Evolutionary conservation across 2,329 filamentous ascomycete genomes (phyloP), one percentile per base, ranked within the genome.

Genomic region (Bipolaris victoriae): DNA sequence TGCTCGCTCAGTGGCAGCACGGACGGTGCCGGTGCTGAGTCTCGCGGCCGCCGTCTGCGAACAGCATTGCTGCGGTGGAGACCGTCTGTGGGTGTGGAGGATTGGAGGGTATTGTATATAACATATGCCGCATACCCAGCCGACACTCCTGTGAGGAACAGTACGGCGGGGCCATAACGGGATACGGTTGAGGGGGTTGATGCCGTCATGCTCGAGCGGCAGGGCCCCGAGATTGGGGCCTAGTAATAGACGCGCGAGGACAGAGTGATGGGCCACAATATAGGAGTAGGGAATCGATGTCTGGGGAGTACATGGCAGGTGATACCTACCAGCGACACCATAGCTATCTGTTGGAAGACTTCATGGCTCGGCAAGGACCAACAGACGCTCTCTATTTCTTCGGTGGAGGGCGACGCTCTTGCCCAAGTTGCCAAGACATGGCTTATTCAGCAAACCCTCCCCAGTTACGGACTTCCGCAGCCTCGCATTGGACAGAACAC

Each of bases 61-160:
- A 90, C 71, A 10, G 89, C 88, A 74, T 90, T 90, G 70, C 88
- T 88, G 60, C 89, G 81, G 64, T 85, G 88, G 29, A 91, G 77
- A 13, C 67, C 61, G 41, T 63, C 58, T 24, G 52, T 68, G 57
- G 66, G 68, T 59, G 16, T 41, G 9, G 64, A 66, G 22, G 60
- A 67, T 43, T 73, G 74, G 56, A 66, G 70, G 70, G 63, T 73
- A 53, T 66, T 75, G 71, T 87, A 89, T 64, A 86, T 76, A 55
- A 86, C 83, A 69, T 86, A 90, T 55, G 83, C 81, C 52, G 84
- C 76, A 47, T 84, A 86, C 10, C 80, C 81, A 41, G 85, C 83
- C 1, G 85, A 83, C 44, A 86, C 72, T 44, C 83, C 82, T 36
- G 86, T 84, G 22, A 86, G 63, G 49, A 85, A 80, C 51, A 90